A percentile compares a stretch with the other conserved stretches of the same genome.
phyloP scores from a whole-genome alignment of 208 protist genomes.

The Leishmania amazonensis region DNA sequence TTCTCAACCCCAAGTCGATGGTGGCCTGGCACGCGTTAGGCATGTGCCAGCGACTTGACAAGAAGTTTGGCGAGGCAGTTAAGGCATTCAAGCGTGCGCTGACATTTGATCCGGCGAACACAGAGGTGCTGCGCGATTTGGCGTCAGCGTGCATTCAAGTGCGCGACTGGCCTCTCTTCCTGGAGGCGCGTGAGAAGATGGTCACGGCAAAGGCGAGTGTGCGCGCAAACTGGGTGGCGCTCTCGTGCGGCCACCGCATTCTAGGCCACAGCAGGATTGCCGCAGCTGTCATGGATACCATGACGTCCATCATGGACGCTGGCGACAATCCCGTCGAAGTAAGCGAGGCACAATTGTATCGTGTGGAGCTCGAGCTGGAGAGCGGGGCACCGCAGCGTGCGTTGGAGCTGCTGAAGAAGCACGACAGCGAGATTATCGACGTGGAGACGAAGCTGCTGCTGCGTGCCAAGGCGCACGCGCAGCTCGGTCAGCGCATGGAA shows the following conservation, averaged over 20 bases:
- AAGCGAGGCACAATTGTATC: slow-evolving; percentile 76
- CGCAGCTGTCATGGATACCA: slow-evolving; percentile 77
- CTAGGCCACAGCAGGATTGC: slow-evolving; percentile 72
- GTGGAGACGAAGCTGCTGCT: slow-evolving; percentile 56
- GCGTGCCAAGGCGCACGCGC: slow-evolving; percentile 66
- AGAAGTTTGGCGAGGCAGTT: slow-evolving; percentile 90
- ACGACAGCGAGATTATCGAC: slow-evolving; percentile 74
- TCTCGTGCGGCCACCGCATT: slow-evolving; percentile 83
- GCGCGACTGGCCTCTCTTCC: slow-evolving; percentile 91
- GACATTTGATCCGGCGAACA: slow-evolving; percentile 73
- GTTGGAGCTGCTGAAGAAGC: slow-evolving; percentile 81
- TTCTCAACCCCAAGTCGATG: slow-evolving; percentile 58
- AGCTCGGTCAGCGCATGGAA: slow-evolving; percentile 73
- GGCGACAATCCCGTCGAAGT: slow-evolving; percentile 73
- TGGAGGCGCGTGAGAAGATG: slow-evolving; percentile 87
- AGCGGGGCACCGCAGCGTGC: slow-evolving; percentile 55
- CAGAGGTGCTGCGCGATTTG: slow-evolving; percentile 91
- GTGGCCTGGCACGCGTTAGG: slow-evolving; percentile 96
- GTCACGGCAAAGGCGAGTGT: slow-evolving; percentile 85
- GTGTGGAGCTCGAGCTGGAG: slow-evolving; percentile 75
- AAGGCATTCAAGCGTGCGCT: slow-evolving; percentile 93
- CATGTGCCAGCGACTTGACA: slow-evolving; percentile 89
- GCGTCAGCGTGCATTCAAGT: slow-evolving; percentile 90
- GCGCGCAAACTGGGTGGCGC: slow-evolving; percentile 87
- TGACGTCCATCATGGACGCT: slow-evolving; percentile 76